Evolutionary conservation across 2,329 filamentous ascomycete genomes (phyloP), one percentile per base, ranked within the genome.

Genomic region (Verticillium longisporum): DNA sequence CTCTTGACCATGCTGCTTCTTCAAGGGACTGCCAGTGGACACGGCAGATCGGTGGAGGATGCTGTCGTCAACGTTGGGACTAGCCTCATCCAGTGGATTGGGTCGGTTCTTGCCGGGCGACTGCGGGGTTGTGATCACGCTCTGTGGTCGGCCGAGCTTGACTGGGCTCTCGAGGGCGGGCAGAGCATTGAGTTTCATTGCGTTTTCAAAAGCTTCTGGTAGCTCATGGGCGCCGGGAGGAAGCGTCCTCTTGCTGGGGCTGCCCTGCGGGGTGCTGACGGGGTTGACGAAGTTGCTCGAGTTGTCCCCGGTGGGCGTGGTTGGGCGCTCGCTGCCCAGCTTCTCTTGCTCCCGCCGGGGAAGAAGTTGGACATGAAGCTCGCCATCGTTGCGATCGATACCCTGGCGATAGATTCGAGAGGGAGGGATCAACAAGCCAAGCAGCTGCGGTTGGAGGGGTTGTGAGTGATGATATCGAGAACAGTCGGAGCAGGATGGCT

Each of bases 181-280:
- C 4, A 85, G 78, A 15, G 57, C 38, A 59, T 83, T 78, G 66
- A 92, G 81, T 70, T 85, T 88, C 77, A 90, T 81, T 68, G 85
- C 84, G 74, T 81, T 86, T 62, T 91, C 88, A 68, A 92, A 89
- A 60, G 87, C 85, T 57, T 82, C 77, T 2, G 90, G 88, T 41
- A 94, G 83, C 66, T 93, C 90, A 72, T 89, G 84, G 61, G 90
- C 88, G 62, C 90, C 90, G 1, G 90, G 90, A 36, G 90, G 90
- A 56, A 87, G 76, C 55, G 85, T 88, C 74, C 84, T 88, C 80
- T 94, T 94, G 86, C 90, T 93, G 32, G 90, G 90, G 71, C 90
- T 93, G 70, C 90, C 90, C 70, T 90, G 87, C 21, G 90, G 90
- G 9, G 90, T 94, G 72, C 84, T 85, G 64, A 80, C 74, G 32